Evolutionary conservation across 345 rosid species (phyloP), one percentile per base, ranked within the genome.

Genomic region (Salix dunnii): DNA sequence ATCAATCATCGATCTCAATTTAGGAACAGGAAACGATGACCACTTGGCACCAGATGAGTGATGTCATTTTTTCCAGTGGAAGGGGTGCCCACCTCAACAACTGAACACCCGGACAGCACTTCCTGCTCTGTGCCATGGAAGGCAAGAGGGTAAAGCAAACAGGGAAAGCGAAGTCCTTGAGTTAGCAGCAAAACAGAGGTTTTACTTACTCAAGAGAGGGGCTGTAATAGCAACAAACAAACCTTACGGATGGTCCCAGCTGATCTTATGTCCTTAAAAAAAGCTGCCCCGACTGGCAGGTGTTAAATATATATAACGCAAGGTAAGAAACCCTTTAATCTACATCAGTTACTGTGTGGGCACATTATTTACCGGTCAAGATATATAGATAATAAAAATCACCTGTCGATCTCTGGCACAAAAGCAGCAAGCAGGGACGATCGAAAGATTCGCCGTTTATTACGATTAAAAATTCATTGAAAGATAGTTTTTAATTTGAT

Each of bases 131-230:
- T 14, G 1, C 20, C 51, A 20, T 21, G 20, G 8, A 43, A 53
- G 30, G 25, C 13, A 14, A 23, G 23, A 27, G 48, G 36, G 18
- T 18, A 67, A 25, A 18, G 40, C 33, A 74, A 6, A 17, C 33
- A 38, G 11, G 13, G 33, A 58, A 63, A 63, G 42, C 18, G 63
- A 33, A 8, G 40, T 16, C 3, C 61, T 49, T 5, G 46, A 30
- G 74, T 1, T 7, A 68, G 80, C 74, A 73, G 81, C 82, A 81
- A 74, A 73, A 18, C 2, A 76, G 75, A 74, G 30, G 76, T 65
- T 70, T 35, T 35, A 35, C 36, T 35, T 30, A 23, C 2, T 35
- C 76, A 46, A 49, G 72, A 72, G 63, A 68, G 49, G 30, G 42
- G 13, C 53, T 43, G 48, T 9, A 36, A 27, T 60, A 72, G 62